Base-by-base conservation (phyloP, 495 filamentous ascomycete genomes). In the Aspergillus wentii region DNA sequence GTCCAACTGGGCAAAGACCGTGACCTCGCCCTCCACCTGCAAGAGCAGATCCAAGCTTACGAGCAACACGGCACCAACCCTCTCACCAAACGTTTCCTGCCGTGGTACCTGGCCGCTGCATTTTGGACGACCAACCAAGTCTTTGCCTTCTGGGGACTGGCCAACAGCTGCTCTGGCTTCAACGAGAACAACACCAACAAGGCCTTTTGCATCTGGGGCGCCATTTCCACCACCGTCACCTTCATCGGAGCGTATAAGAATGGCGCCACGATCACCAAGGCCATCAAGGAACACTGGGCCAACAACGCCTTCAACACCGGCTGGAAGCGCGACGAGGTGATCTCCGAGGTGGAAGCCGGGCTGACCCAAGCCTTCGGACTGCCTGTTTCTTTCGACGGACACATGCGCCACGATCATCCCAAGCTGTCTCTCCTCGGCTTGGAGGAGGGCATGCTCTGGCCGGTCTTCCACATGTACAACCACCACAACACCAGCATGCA, bases 181-280 rank as follows among this genome's bases (percentile, higher is more conserved):
- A 38, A 2, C 3, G 15, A 7, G 3, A 38, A 22, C 23, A n/a
- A 20, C 21, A 9, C 17, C 3, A 38, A 15, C 17, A 22, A 20
- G 8, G 35, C 35, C 3, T n/a, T 27, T 20, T 38, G 35, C 23
- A 38, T 29, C 21, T 38, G 35, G 35, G 21, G 21, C n/a, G 35
- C 35, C 13, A 27, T 29, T 4, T 35, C 33, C 3, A 38, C 35
- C 2, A 15, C 35, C 11, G 35, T 22, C 14, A 38, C 35, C 10
- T 38, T 38, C 21, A 38, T 26, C 17, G 21, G 35, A 8, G 22
- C 10, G 5, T 5, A 11, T 5, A 6, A 25, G 5, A 25, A 5
- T 11, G 5, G 6, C 5, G 22, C 22, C 6, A 25, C 5, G 11
- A 11, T 5, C 11, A 11, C 22, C 22, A 25, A 25, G 11, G 22